Conservation (phyloP, 768 basidiomycete genomes). For the Brasilioporus rufonigricans region DNA sequence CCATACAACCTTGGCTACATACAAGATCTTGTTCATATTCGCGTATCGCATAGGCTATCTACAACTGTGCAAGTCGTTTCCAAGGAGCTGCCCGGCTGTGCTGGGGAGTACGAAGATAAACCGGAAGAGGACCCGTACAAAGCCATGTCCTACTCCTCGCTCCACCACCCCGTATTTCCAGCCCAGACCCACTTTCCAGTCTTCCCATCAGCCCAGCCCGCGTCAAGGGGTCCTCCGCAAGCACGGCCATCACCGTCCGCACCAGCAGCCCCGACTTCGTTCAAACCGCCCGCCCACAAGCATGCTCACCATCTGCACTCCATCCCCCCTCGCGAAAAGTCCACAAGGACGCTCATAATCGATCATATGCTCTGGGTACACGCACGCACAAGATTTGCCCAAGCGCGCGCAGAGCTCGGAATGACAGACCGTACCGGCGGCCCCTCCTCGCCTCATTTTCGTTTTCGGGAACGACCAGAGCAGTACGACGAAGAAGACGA, state of each 20-base stretch:
- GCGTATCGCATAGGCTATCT: too few relatives aligned
- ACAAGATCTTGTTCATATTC: too few relatives aligned
- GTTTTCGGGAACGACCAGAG: conserved; percentile 68
- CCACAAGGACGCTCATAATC: conserved; percentile 83
- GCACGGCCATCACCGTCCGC: conserved; percentile 16
- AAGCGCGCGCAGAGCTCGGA: conserved; percentile 80
- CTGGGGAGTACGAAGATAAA: conserved; percentile 20
- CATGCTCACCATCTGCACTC: conserved; percentile 87
- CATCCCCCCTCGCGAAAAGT: conserved; percentile 85
- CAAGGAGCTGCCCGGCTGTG: not conserved
- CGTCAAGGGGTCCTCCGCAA: conserved; percentile 1
- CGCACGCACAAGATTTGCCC: conserved; percentile 74
- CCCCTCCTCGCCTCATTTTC: conserved; percentile 54
- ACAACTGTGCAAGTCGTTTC: not conserved
- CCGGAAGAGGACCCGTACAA: conserved; percentile 9
- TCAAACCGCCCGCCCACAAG: conserved; percentile 77
- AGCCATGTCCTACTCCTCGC: conserved; percentile 32
- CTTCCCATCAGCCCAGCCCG: conserved; percentile 14
- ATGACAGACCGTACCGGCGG: conserved; percentile 83
- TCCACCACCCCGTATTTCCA: conserved; percentile 20
- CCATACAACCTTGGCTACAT: too few relatives aligned
- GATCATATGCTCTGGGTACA: conserved; percentile 89
- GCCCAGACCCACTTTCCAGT: conserved; percentile 18
- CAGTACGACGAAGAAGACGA: conserved; percentile 77
- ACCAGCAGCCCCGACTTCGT: conserved; percentile 29